phyloP scores from a whole-genome alignment of 2,329 filamentous ascomycete genomes.

The Trichoderma sp. region DNA sequence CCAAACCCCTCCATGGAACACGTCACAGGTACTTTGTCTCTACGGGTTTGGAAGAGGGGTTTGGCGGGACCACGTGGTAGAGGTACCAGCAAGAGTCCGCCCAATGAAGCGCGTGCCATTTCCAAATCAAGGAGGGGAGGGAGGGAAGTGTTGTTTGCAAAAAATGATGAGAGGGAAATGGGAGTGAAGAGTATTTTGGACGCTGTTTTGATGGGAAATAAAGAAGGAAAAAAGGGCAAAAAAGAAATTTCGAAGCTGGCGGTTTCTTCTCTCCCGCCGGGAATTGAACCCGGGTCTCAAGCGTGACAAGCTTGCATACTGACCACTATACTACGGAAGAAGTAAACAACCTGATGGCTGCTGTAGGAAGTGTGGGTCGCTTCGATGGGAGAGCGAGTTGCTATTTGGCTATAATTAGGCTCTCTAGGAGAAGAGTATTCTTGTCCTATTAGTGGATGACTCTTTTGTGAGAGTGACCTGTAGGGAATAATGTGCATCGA shows the following conservation, averaged over 20 bases:
- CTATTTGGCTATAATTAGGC: neutral
- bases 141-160: neutral
- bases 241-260: slow-evolving; percentile 15
- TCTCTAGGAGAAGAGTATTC: neutral
- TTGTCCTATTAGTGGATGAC: neutral
- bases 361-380: slow-evolving; percentile 14
- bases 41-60: neutral
- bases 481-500: neutral
- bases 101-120: neutral
- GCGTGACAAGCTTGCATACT: slow-evolving; percentile 27
- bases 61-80: slow-evolving; percentile 3
- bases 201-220: neutral
- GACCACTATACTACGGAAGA: slow-evolving; percentile 27
- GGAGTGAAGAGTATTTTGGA: neutral
- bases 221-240: neutral
- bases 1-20: slow-evolving; percentile 11
- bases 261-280: slow-evolving; percentile 24
- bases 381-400: neutral
- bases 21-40: slow-evolving; percentile 16
- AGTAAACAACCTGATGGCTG: neutral
- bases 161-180: neutral
- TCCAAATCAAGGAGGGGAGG: neutral
- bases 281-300: slow-evolving; percentile 27
- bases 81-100: neutral
- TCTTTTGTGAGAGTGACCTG: neutral